These are phyloP conservation scores for Glycine latifolia DNA, from an alignment of 306 rosid species.

Conservation along the genomic window DNA sequence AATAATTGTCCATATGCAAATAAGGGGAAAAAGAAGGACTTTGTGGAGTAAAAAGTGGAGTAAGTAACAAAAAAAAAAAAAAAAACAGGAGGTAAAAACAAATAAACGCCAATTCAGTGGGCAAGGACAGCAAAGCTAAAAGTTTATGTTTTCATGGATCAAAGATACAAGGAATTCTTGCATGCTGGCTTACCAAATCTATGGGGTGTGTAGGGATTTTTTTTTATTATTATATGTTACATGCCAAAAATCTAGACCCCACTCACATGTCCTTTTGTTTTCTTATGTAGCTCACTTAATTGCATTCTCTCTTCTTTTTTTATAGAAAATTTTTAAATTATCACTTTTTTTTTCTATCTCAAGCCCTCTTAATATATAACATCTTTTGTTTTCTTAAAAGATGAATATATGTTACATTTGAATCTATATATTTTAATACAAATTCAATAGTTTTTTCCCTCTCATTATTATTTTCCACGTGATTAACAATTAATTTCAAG, in stretches of 20 bases:
- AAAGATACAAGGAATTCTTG: slow-evolving; percentile 30
- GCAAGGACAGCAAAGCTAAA: slow-evolving; percentile 40
- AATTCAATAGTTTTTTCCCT: not conserved
- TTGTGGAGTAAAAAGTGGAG: not conserved
- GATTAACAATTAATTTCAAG: not conserved
- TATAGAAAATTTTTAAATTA: not conserved
- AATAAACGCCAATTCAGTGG: not conserved
- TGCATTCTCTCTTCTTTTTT: not conserved
- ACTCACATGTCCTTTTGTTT: slow-evolving; percentile 59
- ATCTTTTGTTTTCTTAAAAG: no score
- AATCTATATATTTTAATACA: not conserved
- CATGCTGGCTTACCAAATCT: slow-evolving; percentile 45
- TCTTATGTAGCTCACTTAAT: slow-evolving; percentile 42
- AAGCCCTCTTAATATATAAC: no score
- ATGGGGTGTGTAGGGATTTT: slow-evolving; percentile 25
- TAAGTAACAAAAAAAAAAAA: not conserved
- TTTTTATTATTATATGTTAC: not conserved
- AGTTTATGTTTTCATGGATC: slow-evolving; percentile 21
- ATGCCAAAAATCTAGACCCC: slow-evolving; percentile 57
- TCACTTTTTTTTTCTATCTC: not conserved
- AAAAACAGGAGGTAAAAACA: not conserved
- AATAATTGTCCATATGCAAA: not conserved
- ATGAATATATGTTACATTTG: not conserved
- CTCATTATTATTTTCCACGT: not conserved
- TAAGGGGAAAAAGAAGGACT: not conserved